Evolutionary conservation across 2,329 filamentous ascomycete species (phyloP).

Genomic region (Arthrobotrys pseudoclavata): DNA sequence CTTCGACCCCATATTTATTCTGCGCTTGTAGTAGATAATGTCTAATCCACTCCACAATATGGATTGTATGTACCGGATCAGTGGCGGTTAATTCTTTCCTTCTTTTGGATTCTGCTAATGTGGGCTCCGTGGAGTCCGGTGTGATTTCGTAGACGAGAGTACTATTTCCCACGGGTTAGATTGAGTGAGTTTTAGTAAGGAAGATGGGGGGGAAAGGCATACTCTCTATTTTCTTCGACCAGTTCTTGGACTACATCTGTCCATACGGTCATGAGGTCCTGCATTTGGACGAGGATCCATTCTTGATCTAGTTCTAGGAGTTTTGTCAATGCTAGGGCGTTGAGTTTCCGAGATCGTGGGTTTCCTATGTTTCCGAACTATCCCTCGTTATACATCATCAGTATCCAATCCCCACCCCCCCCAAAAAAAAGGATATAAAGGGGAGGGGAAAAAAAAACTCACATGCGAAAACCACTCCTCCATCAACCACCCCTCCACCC

Average conservation of each 20-base stretch:
- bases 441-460: conserved; percentile 24
- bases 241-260: conserved; percentile 77
- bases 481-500: conserved; percentile 68
- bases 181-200: neutral
- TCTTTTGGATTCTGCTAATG: conserved; percentile 59
- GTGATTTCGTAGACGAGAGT: conserved; percentile 61
- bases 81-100: conserved; percentile 68
- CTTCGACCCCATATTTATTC: conserved; percentile 73
- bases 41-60: conserved; percentile 75
- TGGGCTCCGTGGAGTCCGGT: conserved; percentile 44
- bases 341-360: conserved; percentile 72
- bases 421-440: neutral
- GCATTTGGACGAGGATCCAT: conserved; percentile 74
- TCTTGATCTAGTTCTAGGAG: conserved; percentile 75
- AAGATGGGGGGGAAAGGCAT: conserved; percentile 65
- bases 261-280: conserved; percentile 83
- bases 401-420: neutral
- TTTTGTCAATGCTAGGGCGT: conserved; percentile 78
- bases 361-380: conserved; percentile 63
- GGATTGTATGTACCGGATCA: conserved; percentile 78
- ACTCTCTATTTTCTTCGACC: conserved; percentile 72
- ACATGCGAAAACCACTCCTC: conserved; percentile 68
- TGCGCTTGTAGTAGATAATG: conserved; percentile 74
- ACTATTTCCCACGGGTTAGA: conserved; percentile 11
- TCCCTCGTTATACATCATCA: conserved; percentile 2